Base-by-base conservation (phyloP, 2,329 filamentous ascomycete species). In the Tolypocladium sp. region DNA sequence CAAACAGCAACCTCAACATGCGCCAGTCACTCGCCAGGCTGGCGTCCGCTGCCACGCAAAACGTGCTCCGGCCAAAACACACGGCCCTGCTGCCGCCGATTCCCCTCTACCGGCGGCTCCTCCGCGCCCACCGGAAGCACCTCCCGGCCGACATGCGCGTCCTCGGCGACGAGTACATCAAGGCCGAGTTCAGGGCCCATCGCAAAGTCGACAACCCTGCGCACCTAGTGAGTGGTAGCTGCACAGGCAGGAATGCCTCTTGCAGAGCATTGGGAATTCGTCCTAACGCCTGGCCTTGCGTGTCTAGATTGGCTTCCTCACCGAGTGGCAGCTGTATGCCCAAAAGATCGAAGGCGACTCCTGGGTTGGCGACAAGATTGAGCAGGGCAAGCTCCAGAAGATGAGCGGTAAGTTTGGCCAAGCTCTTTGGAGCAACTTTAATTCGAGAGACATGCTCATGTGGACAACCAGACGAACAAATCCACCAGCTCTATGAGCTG, bases 241-340 rank as follows among this genome's bases (percentile, higher is more conserved):
- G 30, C 15, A n/a, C 9, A 5, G 17, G 20, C 17, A 3, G 37
- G 13, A 4, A 17, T 40, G 38, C 17, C 38, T 3, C 38, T 17
- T 7, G 6, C 15, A 20, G 17, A 46, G 33, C 38, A 33, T 35
- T 17, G 20, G 10, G 13, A 35, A 2, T 2, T 15, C 30, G 1
- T 37, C 2, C 49, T 37, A 13, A 53, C 3, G 20, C 20, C 30
- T 22, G 9, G 20, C 12, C 12, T 5, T 13, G 17, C 3, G 13
- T 10, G 12, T 27, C 33, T 64, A 96, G 91, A 91, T 97, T 67
- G 94, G 93, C 2, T 99, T 99, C 73, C 80, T 99, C 66, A 93
- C 90, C 0, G 92, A 97, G 73, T 99, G 93, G 93, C 94, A 99
- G 73, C 77, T 91, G 57, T 99, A 97, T 70, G 92, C 92, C 2